Percentiles rank a stretch among this genome's conserved stretches.
These are phyloP conservation scores for Cyberlindnera saturnus DNA, from an alignment of 805 yeast species.

Conservation along the genomic window DNA sequence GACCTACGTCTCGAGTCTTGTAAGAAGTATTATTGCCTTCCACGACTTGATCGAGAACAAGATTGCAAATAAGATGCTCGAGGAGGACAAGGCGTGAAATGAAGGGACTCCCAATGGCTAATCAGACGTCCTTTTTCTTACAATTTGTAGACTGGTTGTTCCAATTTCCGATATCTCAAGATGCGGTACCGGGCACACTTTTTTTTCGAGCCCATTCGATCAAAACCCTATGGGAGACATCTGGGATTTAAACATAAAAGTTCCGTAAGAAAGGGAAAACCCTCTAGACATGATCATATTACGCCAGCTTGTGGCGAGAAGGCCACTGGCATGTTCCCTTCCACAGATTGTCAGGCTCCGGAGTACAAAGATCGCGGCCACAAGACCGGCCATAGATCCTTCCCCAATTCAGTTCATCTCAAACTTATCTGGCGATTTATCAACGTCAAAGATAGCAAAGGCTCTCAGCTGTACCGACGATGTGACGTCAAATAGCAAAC, in stretches of 20 bases:
- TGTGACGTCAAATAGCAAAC: slow-evolving; percentile 1
- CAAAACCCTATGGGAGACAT: too few relatives aligned
- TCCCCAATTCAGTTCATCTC: slow-evolving; percentile 34
- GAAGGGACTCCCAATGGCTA: too few relatives aligned
- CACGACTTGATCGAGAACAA: slow-evolving; percentile 96
- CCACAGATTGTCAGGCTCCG: neutral
- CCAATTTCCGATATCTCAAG: too few relatives aligned
- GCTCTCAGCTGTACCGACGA: slow-evolving; percentile 19
- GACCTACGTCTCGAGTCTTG: slow-evolving; percentile 81
- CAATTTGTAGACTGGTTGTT: too few relatives aligned
- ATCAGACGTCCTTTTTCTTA: too few relatives aligned
- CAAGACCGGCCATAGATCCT: slow-evolving; percentile 19
- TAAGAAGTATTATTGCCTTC: slow-evolving; percentile 92
- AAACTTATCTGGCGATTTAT: slow-evolving; percentile 19
- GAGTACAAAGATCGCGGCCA: neutral
- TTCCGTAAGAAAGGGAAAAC: too few relatives aligned
- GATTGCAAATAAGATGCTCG: slow-evolving; percentile 64
- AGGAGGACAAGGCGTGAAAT: slow-evolving; percentile 19
- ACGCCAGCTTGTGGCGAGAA: neutral
- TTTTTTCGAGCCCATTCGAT: too few relatives aligned
- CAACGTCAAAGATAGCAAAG: slow-evolving; percentile 16
- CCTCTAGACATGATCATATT: neutral
- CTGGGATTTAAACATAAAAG: too few relatives aligned
- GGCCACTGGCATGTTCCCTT: neutral
- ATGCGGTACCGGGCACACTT: too few relatives aligned